phyloP scores from a whole-genome alignment of 495 filamentous ascomycete species.

The Xylaria telfairii region DNA sequence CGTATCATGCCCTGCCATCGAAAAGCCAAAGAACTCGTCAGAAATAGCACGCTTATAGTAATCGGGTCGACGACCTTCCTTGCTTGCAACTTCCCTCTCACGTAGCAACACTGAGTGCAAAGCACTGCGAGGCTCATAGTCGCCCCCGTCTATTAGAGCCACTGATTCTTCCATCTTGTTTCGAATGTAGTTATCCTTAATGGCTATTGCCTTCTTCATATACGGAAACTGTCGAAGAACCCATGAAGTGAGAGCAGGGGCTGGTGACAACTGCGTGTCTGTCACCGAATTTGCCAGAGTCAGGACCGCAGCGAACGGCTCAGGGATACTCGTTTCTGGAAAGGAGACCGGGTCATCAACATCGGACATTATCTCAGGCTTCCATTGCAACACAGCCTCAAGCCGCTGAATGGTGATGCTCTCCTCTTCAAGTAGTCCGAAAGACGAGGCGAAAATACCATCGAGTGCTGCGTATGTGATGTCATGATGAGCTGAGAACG shows the following conservation, averaged over 20 bases:
- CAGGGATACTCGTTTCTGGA: neutral
- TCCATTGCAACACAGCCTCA: conserved; percentile 19
- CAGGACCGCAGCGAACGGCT: neutral
- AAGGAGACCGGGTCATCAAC: neutral
- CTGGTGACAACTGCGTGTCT: conserved; percentile 1
- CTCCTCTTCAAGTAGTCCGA: neutral
- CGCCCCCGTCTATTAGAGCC: conserved; percentile 9
- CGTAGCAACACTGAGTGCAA: conserved; percentile 8
- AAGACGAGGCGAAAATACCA: conserved; percentile 11
- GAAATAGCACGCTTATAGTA: conserved; percentile 11
- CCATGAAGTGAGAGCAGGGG: conserved; percentile 9
- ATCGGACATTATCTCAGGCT: neutral
- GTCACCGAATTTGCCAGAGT: conserved; percentile 7
- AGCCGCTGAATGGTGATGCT: conserved; percentile 23
- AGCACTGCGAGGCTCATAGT: conserved; percentile 24
- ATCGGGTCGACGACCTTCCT: conserved; percentile 1
- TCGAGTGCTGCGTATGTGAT: conserved; percentile 10
- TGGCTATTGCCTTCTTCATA: neutral
- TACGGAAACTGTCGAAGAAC: conserved; percentile 4
- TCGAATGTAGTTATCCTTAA: conserved; percentile 27
- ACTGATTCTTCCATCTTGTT: conserved; percentile 32
- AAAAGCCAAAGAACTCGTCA: conserved; percentile 37
- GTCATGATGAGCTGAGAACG: neutral
- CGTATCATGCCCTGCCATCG: conserved; percentile 44
- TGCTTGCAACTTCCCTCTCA: neutral